phyloP scores from a whole-genome alignment of 2,329 filamentous ascomycete species.

The Ceratocystis albifundus region DNA sequence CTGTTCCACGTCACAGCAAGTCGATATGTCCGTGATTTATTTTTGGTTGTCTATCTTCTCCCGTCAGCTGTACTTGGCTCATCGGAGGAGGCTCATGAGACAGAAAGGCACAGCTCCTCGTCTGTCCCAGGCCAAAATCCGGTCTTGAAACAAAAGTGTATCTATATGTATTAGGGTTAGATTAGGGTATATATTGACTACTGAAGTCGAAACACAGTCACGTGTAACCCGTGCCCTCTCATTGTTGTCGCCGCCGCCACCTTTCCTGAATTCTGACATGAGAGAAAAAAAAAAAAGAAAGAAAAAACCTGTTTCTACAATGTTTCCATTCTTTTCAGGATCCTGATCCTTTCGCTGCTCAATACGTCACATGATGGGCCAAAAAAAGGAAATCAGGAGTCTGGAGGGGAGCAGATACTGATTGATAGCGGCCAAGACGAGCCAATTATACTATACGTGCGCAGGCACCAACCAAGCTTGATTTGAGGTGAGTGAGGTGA shows the following conservation, averaged over 20 bases:
- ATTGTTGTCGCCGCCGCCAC: background rate
- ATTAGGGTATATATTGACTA: background rate
- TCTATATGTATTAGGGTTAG: background rate
- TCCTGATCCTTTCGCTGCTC: background rate
- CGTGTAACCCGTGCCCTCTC: background rate
- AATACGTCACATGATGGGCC: background rate
- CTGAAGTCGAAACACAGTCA: background rate
- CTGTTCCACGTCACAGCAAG: background rate
- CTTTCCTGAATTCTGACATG: background rate
- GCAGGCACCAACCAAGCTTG: no score
- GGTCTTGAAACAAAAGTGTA: no score
- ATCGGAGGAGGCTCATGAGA: no score
- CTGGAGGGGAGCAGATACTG: background rate
- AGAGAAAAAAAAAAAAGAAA: background rate
- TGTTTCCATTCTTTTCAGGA: background rate
- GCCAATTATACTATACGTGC: background rate
- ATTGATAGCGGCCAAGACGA: background rate
- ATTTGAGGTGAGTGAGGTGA: no score
- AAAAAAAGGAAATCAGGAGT: background rate
- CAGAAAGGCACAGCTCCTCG: no score
- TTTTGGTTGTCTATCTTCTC: background rate
- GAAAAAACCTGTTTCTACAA: slow-evolving; percentile 10
- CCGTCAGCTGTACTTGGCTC: background rate
- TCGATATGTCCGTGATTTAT: background rate
- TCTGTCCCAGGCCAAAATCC: no score